Conservation (phyloP, 352 stramenopile genomes). For the Phytophthora nicotianae region DNA sequence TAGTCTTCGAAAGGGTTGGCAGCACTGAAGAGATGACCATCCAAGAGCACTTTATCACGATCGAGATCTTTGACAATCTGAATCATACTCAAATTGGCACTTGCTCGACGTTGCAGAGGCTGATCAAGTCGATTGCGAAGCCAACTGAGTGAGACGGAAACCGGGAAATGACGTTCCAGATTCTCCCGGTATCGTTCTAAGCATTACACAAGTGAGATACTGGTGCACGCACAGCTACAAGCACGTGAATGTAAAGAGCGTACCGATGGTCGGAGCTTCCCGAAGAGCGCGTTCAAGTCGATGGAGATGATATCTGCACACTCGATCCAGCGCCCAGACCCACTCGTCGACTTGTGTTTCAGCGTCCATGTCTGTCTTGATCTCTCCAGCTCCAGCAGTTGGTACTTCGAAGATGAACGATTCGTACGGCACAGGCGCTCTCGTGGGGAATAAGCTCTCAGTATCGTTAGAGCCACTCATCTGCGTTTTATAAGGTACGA, state of each 20-base stretch:
- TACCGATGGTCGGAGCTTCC: conserved; percentile 29
- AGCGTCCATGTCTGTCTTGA: conserved; percentile 9
- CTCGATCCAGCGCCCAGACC: conserved; percentile 40
- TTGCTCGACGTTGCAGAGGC: conserved; percentile 55
- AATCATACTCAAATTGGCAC: conserved; percentile 71
- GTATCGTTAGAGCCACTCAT: neutral
- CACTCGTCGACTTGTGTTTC: conserved; percentile 34
- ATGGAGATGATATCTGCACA: conserved; percentile 56
- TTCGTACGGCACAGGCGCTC: conserved; percentile 32
- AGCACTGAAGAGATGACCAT: conserved; percentile 51
- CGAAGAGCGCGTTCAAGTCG: conserved; percentile 49
- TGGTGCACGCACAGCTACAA: neutral
- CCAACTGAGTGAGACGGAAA: conserved; percentile 65
- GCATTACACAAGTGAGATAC: neutral
- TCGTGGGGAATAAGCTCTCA: conserved; percentile 11
- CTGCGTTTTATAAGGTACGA: conserved; percentile 40
- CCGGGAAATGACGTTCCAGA: conserved; percentile 47
- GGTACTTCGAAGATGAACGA: conserved; percentile 49
- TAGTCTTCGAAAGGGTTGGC: conserved; percentile 20
- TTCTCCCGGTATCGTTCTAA: conserved; percentile 49
- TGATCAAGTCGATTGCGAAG: conserved; percentile 64
- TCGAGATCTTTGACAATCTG: conserved; percentile 84
- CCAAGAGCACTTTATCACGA: conserved; percentile 67
- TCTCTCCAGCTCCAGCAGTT: conserved; percentile 5
- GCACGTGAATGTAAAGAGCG: neutral